Conservation (phyloP, 2,329 filamentous ascomycete genomes). For the Phialemoniopsis sp. region DNA sequence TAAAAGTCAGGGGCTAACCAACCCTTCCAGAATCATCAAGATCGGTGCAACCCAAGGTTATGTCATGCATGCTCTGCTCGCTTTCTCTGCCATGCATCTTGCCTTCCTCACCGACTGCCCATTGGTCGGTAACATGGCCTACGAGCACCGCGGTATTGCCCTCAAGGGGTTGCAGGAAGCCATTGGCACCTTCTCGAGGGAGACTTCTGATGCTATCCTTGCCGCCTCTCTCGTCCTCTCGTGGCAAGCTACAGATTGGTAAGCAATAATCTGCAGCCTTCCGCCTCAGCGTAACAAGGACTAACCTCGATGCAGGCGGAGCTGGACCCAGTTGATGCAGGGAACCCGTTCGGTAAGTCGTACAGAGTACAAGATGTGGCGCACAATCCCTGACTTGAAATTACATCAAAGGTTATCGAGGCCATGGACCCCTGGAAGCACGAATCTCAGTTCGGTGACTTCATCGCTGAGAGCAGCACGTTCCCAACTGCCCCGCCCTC, state of each 20-base stretch:
- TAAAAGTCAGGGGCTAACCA: slow-evolving; percentile 1
- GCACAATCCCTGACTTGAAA: neutral
- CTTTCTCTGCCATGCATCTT: slow-evolving; percentile 92
- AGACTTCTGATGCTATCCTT: slow-evolving; percentile 86
- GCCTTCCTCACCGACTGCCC: slow-evolving; percentile 84
- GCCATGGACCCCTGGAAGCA: slow-evolving; percentile 91
- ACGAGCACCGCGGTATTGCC: slow-evolving; percentile 82
- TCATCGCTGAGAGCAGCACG: slow-evolving; percentile 75
- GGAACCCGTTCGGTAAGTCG: slow-evolving; percentile 78
- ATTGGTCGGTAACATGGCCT: slow-evolving; percentile 82
- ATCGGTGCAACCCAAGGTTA: slow-evolving; percentile 79
- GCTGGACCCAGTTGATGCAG: slow-evolving; percentile 90
- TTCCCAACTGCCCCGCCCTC: slow-evolving; percentile 64
- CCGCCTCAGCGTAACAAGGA: slow-evolving; percentile 15
- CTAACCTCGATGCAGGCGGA: slow-evolving; percentile 60
- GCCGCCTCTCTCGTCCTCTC: slow-evolving; percentile 88
- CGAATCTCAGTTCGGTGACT: slow-evolving; percentile 79
- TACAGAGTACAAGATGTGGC: slow-evolving; percentile 17
- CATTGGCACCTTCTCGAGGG: slow-evolving; percentile 77
- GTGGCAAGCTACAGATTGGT: slow-evolving; percentile 97
- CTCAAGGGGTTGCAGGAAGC: slow-evolving; percentile 85
- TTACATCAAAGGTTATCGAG: slow-evolving; percentile 64
- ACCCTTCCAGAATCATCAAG: slow-evolving; percentile 62
- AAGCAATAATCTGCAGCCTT: slow-evolving; percentile 37
- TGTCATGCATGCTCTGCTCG: slow-evolving; percentile 90